Evolutionary conservation across 805 yeast genomes (phyloP).

Genomic region (Priceomyces medius): DNA sequence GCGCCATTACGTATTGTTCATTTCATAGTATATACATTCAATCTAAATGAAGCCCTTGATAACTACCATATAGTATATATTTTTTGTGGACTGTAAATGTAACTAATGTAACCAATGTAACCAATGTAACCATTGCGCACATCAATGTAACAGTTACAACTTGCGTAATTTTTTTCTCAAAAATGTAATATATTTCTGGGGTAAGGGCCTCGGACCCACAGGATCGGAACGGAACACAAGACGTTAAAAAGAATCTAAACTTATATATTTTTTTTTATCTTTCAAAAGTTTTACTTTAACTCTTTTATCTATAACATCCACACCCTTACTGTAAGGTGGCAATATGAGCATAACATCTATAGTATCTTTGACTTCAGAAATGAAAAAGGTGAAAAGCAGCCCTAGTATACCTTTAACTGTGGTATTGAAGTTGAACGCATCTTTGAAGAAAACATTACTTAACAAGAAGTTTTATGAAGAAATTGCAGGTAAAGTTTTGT

Average conservation of each 20-base stretch:
- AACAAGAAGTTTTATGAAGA: slow-evolving; percentile 41
- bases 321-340: too few species aligned
- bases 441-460: slow-evolving; percentile 32
- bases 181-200: not conserved
- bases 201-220: not conserved
- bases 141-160: not conserved
- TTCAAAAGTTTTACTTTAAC: too few species aligned
- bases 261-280: too few species aligned
- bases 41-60: too few species aligned
- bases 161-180: not conserved
- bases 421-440: slow-evolving; percentile 25
- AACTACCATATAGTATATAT: too few species aligned
- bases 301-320: too few species aligned
- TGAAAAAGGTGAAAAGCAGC: slow-evolving; percentile 5
- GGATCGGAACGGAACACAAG: not conserved
- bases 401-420: slow-evolving; percentile 20
- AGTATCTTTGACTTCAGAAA: slow-evolving; percentile 14
- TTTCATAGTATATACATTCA: too few species aligned
- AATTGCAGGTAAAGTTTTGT: slow-evolving; percentile 38
- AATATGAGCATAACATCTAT: slow-evolving; percentile 15
- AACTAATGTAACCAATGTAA: not conserved
- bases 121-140: not conserved
- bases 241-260: too few species aligned
- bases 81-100: too few species aligned
- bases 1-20: too few species aligned